Evolutionary conservation across 257 asterid genomes (phyloP).

Genomic region (Nicotiana attenuata): DNA sequence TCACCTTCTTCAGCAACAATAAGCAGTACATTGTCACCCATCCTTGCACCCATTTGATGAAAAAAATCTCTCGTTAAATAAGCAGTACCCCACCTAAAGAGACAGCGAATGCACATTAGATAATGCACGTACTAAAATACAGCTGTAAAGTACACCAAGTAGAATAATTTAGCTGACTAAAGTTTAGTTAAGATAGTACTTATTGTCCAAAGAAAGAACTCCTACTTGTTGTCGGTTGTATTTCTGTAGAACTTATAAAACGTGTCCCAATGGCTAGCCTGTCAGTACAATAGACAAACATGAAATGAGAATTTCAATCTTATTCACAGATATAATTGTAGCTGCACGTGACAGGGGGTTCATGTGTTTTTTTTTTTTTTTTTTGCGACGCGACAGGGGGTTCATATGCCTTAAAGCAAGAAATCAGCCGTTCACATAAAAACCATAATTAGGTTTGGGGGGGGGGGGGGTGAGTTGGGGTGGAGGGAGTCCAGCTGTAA

Average conservation of each 20-base stretch:
- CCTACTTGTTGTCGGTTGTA: constrained; percentile 76
- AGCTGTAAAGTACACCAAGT: constrained; percentile 5
- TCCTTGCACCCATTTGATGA: constrained; percentile 83
- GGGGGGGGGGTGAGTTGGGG: not conserved
- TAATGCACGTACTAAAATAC: not conserved
- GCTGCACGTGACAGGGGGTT: not conserved
- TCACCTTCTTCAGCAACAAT: constrained; percentile 81
- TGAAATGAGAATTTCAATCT: not conserved
- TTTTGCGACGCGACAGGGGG: too few relatives aligned
- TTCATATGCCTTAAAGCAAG: not conserved
- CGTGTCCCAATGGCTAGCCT: constrained; percentile 95
- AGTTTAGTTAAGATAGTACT: not conserved
- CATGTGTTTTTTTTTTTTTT: not conserved
- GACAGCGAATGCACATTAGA: not conserved
- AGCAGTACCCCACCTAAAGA: constrained; percentile 91
- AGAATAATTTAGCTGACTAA: not conserved
- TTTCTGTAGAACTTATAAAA: constrained; percentile 86
- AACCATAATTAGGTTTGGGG: not conserved
- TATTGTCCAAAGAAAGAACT: constrained; percentile 26
- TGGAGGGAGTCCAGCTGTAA: not conserved
- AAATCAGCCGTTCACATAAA: not conserved
- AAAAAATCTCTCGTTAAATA: constrained; percentile 93
- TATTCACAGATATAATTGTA: not conserved
- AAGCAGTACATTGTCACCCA: constrained; percentile 83
- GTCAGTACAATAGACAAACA: constrained; percentile 21